Conservation (phyloP, 345 rosid genomes). For the Bretschneidera sinensis region DNA sequence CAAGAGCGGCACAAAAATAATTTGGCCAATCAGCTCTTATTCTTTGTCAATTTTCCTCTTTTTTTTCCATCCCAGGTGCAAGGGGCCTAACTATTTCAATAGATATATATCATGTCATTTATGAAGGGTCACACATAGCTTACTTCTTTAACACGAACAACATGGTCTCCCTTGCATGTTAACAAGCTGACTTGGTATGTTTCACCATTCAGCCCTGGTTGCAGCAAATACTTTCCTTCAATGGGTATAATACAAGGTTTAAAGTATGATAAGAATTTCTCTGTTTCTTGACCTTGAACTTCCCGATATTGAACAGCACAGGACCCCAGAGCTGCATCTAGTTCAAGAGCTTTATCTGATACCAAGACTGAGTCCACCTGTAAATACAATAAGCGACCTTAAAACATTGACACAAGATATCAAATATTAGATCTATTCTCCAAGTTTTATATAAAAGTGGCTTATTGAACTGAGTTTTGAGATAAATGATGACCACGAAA, state of each 20-base stretch:
- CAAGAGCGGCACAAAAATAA: not conserved
- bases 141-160: constrained; percentile 80
- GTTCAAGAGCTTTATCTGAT: constrained; percentile 72
- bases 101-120: not conserved
- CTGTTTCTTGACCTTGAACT: constrained; percentile 84
- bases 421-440: not conserved
- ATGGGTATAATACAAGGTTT: constrained; percentile 81
- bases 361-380: constrained; percentile 64
- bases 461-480: no score
- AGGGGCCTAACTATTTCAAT: constrained; percentile 3
- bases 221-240: constrained; percentile 54
- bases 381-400: constrained; percentile 16
- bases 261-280: constrained; percentile 73
- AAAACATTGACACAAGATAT: constrained; percentile 11
- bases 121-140: constrained; percentile 19
- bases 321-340: constrained; percentile 72
- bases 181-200: constrained; percentile 48
- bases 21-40: not conserved
- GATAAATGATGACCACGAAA: no score
- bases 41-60: not conserved
- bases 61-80: not conserved
- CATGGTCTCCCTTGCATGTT: constrained; percentile 80
- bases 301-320: constrained; percentile 84
- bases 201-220: constrained; percentile 28
- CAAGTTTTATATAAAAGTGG: not conserved